Evolutionary conservation across 352 stramenopile species (phyloP).

Genomic region (Pythium pyrilobum): DNA sequence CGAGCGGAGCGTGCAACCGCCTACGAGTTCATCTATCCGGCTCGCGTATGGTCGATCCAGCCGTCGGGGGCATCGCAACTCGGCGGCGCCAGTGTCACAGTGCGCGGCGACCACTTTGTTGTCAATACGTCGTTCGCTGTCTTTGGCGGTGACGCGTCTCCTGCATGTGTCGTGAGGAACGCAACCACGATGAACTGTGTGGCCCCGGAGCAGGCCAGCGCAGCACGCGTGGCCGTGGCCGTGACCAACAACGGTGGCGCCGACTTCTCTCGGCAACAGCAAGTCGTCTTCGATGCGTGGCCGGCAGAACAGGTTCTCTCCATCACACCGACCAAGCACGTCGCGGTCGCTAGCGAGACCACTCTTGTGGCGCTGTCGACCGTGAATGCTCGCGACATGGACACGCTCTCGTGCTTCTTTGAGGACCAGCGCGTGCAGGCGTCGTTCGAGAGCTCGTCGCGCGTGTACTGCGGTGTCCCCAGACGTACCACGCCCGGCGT

Average conservation of each 20-base stretch:
- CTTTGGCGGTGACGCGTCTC: conserved; percentile 7
- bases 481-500: conserved; percentile 14
- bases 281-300: conserved; percentile 26
- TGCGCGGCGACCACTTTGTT: conserved; percentile 40
- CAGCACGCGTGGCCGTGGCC: conserved; percentile 22
- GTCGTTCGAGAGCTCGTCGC: conserved; percentile 28
- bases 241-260: conserved; percentile 58
- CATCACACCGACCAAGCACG: conserved; percentile 25
- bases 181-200: conserved; percentile 37
- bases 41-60: conserved; percentile 24
- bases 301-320: conserved; percentile 38
- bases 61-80: conserved; percentile 34
- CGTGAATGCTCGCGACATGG: conserved; percentile 27
- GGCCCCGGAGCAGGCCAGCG: conserved; percentile 24
- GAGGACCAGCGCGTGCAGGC: conserved; percentile 14
- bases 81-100: conserved; percentile 42
- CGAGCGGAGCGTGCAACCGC: conserved; percentile 11
- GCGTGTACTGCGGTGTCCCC: conserved; percentile 36
- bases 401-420: conserved; percentile 58
- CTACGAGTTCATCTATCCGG: conserved; percentile 39
- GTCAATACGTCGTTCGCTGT: conserved; percentile 25
- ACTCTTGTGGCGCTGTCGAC: conserved; percentile 29
- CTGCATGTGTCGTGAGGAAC: conserved; percentile 4
- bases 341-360: conserved; percentile 24
- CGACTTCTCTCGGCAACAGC: conserved; percentile 38